Evolutionary conservation across 495 filamentous ascomycete species (phyloP), one percentile per base, ranked within the genome.

Genomic region (Alectoria sarmentosa): DNA sequence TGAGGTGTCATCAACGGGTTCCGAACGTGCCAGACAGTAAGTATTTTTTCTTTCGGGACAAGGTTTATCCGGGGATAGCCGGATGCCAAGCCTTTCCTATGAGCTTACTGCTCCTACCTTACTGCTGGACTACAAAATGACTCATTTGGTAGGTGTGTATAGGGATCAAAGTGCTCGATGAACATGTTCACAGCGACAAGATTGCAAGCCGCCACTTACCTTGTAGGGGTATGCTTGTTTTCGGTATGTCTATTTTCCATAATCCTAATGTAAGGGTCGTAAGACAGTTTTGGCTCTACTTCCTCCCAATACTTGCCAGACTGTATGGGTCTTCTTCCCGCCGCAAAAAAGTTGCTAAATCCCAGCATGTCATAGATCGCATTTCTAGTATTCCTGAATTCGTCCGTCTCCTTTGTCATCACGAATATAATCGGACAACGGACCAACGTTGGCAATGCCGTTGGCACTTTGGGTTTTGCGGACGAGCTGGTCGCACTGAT

Each of bases 351-450:
- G 28, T 32, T 36, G 30, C 30, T 55, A 21, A 55, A 34, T 17
- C 14, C 10, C 0, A 30, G 17, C 4, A 5, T 55, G 14, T 55
- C 7, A 55, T n/a, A 55, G 52, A 99, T 99, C 70, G 88, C 90
- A 41, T 96, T 98, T 78, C 85, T 99, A 62, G 94, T 99, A 58
- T 99, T 97, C 79, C 87, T 99, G 68, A 99, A 98, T 77, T 88
- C 88, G 69, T 88, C 88, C 69, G 79, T 98, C 63, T 93, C 90
- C 39, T 99, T 98, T 76, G 91, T 98, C 60, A 88, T 98, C 67
- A 96, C 92, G 11, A 89, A 96, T 74, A 79, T 96, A 44, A 85
- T 99, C 62, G 90, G 90, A 56, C 78, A 91, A 46, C 83, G 83
- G 69, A 74, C 85, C 56, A 83, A 84, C 59, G 90, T 96, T 36